Conservation (phyloP, 306 rosid genomes). For the Cajanus cajan region DNA sequence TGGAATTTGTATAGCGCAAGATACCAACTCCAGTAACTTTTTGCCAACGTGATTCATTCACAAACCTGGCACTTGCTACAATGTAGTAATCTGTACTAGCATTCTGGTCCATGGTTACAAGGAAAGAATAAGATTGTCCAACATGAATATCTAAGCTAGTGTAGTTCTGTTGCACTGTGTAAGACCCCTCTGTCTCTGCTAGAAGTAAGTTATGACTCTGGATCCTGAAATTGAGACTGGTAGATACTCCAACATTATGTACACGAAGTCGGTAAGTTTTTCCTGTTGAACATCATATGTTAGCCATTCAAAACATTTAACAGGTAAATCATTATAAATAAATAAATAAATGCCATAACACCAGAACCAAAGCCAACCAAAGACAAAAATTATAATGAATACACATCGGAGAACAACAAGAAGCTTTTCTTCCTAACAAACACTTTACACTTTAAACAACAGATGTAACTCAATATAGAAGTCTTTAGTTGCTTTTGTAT, state of each 20-base stretch:
- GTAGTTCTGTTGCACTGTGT: constrained; percentile 91
- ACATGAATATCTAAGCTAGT: constrained; percentile 94
- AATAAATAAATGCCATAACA: background rate
- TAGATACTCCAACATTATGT: constrained; percentile 90
- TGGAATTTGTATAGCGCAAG: constrained; percentile 82
- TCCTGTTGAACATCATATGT: constrained; percentile 52
- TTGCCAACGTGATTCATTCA: constrained; percentile 78
- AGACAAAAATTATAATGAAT: background rate
- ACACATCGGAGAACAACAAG: background rate
- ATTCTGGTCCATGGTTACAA: constrained; percentile 82
- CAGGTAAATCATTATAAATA: background rate
- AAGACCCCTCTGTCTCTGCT: constrained; percentile 91
- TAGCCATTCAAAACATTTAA: constrained; percentile 1
- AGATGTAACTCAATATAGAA: background rate
- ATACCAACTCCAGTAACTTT: constrained; percentile 92
- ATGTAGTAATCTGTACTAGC: constrained; percentile 94
- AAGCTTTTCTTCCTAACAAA: background rate
- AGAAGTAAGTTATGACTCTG: constrained; percentile 90
- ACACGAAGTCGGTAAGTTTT: constrained; percentile 86
- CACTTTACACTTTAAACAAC: background rate
- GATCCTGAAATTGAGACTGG: constrained; percentile 92
- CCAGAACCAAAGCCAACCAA: background rate
- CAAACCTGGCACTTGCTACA: constrained; percentile 94
- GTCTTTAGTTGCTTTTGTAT: background rate
- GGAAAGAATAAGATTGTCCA: constrained; percentile 94